Base-by-base conservation (phyloP, 2,329 filamentous ascomycete genomes). In the Trichoderma sp. region DNA sequence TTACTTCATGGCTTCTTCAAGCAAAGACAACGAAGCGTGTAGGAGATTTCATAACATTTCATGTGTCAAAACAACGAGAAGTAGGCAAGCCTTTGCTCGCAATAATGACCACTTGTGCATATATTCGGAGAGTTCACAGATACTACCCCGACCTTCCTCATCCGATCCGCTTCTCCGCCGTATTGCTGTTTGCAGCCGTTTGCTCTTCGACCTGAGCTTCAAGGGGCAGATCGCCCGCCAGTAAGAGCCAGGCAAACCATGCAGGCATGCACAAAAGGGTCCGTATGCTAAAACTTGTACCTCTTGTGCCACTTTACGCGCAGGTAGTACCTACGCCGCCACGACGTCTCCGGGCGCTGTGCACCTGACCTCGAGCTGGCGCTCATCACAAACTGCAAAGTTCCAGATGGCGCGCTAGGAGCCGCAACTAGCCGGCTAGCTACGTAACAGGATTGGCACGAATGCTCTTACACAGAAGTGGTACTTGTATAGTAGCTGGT, bases 381-480 rank as follows among this genome's bases (percentile, higher is more conserved):
- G 31, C 43, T 37, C 66, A 63, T 64, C 60, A 29, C 33, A 40
- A 55, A 33, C 31, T 11, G 19, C 31, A 35, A 67, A 43, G 31
- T 49, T 56, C 47, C 56, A 57, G 24, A 56, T 49, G 33, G 52
- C 43, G 31, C 49, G 27, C 59, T 4, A 27, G 37, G 40, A 35
- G 68, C 68, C 68, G 68, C 33, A 61, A 47, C 63, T 70, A 70
- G 37, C 68, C 68, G 68, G 47, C 53, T 63, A 69, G 58, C 43
- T 35, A 56, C 66, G 66, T 31, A 53, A 62, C 55, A 31, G 55
- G 64, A 60, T 60, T 68, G 64, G 64, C 7, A 16, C 24, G 24
- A 31, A 13, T 43, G 40, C 40, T 43, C 16, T n/a, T 19, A 7
- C 13, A 43, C 37, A 19, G 29, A 31, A 8, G 29, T 31, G 5